Evolutionary conservation across 495 filamentous ascomycete genomes (phyloP).

Genomic region (Aspergillus heteromorphus): DNA sequence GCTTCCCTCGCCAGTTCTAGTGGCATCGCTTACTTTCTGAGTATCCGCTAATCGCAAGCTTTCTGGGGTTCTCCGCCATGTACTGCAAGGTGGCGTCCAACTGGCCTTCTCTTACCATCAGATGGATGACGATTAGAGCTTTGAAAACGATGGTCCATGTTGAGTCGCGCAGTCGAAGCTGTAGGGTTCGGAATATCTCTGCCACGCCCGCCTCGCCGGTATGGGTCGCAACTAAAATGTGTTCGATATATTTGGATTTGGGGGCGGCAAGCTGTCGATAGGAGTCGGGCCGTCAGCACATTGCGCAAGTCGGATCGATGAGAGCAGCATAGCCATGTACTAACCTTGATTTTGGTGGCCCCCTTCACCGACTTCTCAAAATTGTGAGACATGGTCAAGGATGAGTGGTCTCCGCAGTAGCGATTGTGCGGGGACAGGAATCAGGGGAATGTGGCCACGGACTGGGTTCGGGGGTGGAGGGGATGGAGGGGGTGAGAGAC

Average conservation of each 20-base stretch:
- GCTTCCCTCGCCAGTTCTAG: background rate
- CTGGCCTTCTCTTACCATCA: conserved; percentile 96
- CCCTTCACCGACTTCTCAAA: conserved; percentile 94
- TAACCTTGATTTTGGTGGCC: conserved; percentile 88
- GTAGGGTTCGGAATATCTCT: conserved; percentile 89
- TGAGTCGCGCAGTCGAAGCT: conserved; percentile 82
- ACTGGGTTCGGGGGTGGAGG: background rate
- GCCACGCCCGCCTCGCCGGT: conserved; percentile 91
- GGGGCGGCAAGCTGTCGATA: conserved; percentile 74
- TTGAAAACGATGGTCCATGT: conserved; percentile 99
- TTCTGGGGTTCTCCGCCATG: conserved; percentile 74
- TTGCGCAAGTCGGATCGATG: background rate
- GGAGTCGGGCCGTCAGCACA: conserved; percentile 10
- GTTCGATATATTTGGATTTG: conserved; percentile 99
- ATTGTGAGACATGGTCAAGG: conserved; percentile 61
- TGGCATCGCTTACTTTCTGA: conserved; percentile 75
- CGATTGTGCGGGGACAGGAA: conserved; percentile 6
- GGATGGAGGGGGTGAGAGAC: background rate
- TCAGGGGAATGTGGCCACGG: conserved; percentile 6
- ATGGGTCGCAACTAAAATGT: conserved; percentile 93
- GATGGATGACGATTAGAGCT: conserved; percentile 85
- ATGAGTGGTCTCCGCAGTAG: background rate
- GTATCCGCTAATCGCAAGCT: conserved; percentile 82
- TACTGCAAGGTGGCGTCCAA: conserved; percentile 81
- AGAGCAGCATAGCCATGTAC: conserved; percentile 12